A percentile compares a stretch with the other conserved stretches of the same genome.
Conservation (phyloP, 108 stramenopile genomes). For the Asterionellopsis glacialis region DNA sequence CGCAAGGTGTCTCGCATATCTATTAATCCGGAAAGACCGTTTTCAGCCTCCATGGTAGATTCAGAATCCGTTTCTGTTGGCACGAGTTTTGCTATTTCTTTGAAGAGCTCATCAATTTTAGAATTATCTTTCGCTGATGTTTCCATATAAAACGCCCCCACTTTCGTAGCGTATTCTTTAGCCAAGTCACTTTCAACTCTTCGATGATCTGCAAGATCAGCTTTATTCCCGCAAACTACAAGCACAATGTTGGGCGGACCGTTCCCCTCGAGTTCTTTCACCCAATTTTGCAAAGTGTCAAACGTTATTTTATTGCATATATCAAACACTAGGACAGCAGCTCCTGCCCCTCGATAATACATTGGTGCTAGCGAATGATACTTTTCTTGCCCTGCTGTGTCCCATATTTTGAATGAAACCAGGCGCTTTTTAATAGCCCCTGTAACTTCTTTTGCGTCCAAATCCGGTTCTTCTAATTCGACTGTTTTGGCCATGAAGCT, state of each 20-base stretch:
- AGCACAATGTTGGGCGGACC: conserved; percentile 31
- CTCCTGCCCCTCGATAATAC: conserved; percentile 55
- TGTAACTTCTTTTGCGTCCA: background rate
- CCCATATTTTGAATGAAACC: conserved; percentile 73
- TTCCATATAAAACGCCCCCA: conserved; percentile 39
- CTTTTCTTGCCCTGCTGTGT: conserved; percentile 90
- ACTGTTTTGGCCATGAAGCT: conserved; percentile 21
- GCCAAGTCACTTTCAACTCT: background rate
- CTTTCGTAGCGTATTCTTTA: conserved; percentile 20
- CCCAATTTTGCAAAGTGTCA: conserved; percentile 32
- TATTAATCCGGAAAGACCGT: no score
- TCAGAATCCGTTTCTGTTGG: background rate
- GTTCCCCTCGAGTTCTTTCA: conserved; percentile 20
- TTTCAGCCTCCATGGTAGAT: no score
- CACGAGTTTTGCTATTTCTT: conserved; percentile 26
- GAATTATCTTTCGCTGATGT: conserved; percentile 37
- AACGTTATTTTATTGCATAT: conserved; percentile 23
- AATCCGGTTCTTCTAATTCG: background rate
- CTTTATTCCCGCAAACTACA: conserved; percentile 46
- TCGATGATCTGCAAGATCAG: conserved; percentile 30
- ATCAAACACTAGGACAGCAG: conserved; percentile 50
- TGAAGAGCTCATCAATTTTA: conserved; percentile 34
- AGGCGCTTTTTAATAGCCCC: conserved; percentile 14
- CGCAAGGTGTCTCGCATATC: no score
- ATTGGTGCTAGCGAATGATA: conserved; percentile 83